These are phyloP conservation scores for Oenanthe javanica DNA, from an alignment of 140 eudicot genomes.

Conservation along the genomic window DNA sequence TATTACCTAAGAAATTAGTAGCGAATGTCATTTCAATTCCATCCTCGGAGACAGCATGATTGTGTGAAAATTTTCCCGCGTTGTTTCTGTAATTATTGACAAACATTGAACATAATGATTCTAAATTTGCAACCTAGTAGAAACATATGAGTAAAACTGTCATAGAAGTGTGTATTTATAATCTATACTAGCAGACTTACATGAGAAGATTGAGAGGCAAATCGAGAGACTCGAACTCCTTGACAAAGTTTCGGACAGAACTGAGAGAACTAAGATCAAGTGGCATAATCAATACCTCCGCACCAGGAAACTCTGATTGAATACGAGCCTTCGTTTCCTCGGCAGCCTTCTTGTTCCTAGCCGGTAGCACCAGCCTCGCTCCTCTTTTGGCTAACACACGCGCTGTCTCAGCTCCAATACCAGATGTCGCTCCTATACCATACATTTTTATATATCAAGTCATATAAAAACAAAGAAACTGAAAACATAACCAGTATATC, in stretches of 20 bases:
- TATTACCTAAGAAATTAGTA: conserved; percentile 73
- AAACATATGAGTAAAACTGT: background rate
- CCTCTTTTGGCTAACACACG: conserved; percentile 88
- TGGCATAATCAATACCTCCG: conserved; percentile 48
- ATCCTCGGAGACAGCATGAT: conserved; percentile 64
- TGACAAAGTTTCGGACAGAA: conserved; percentile 62
- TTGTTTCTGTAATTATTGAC: conserved; percentile 41
- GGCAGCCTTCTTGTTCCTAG: conserved; percentile 69
- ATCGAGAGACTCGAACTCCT: conserved; percentile 55
- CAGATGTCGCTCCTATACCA: conserved; percentile 78
- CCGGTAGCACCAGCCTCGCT: conserved; percentile 79
- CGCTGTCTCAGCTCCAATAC: conserved; percentile 97
- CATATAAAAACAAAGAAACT: background rate
- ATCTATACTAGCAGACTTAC: conserved; percentile 22
- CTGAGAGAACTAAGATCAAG: conserved; percentile 84
- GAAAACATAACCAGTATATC: background rate
- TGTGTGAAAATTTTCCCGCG: conserved; percentile 83
- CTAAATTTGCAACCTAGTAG: background rate
- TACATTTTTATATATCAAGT: background rate
- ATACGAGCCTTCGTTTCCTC: conserved; percentile 61
- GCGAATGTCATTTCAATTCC: conserved; percentile 98
- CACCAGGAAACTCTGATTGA: conserved; percentile 42
- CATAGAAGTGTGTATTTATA: too few species aligned
- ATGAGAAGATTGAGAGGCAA: conserved; percentile 90
- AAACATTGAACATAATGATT: background rate